Evolutionary conservation across 2,329 filamentous ascomycete species (phyloP).

Genomic region (Alternaria postmessia): DNA sequence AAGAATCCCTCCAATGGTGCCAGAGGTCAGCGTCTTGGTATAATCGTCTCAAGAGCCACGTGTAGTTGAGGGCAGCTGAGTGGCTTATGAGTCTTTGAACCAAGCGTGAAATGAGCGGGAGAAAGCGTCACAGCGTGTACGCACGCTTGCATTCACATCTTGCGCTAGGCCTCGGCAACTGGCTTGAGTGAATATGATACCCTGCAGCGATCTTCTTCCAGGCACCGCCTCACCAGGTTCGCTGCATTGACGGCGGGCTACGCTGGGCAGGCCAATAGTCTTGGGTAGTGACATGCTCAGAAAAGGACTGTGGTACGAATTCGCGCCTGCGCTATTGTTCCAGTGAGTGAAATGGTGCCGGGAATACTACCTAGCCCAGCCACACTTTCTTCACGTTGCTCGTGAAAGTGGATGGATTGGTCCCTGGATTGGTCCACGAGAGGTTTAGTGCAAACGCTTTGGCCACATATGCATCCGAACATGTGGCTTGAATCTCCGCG

Average conservation of each 20-base stretch:
- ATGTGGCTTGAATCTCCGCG: neutral
- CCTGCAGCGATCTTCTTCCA: constrained; percentile 12
- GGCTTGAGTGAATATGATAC: constrained; percentile 7
- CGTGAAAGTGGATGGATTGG: neutral
- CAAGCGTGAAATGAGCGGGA: constrained; percentile 1
- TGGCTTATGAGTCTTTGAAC: constrained; percentile 3
- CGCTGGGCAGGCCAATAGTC: neutral
- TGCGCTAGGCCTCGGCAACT: constrained; percentile 6
- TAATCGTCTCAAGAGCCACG: constrained; percentile 1
- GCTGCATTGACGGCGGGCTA: constrained; percentile 1
- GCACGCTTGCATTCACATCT: neutral
- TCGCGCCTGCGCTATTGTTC: constrained; percentile 1
- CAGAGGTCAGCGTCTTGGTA: neutral
- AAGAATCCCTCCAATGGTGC: constrained; percentile 9
- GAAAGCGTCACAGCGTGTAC: neutral
- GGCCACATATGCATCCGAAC: neutral
- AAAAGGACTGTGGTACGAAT: neutral
- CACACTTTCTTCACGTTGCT: neutral
- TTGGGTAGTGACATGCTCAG: neutral
- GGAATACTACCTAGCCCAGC: neutral
- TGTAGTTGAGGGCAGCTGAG: neutral
- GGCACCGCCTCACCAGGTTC: constrained; percentile 10
- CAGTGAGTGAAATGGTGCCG: neutral
- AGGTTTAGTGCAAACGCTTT: neutral
- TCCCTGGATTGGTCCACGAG: neutral